phyloP scores from a whole-genome alignment of 73 alveolate genomes.

The Paramecium bursaria region DNA sequence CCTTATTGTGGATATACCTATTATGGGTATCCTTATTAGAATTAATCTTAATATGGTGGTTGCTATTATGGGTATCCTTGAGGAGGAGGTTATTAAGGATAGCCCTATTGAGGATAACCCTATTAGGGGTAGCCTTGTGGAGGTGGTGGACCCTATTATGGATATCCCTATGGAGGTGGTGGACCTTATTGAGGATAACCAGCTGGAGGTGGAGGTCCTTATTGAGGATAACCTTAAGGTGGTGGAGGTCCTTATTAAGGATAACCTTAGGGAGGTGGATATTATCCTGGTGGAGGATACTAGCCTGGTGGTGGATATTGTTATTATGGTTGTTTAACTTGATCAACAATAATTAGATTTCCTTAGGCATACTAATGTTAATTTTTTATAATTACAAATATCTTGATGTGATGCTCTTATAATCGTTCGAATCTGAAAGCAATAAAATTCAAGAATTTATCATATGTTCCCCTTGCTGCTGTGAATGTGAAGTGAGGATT shows the following conservation, averaged over 20 bases:
- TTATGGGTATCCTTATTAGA: too few species aligned
- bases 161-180: too few species aligned
- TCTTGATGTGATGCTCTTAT: background rate
- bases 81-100: too few species aligned
- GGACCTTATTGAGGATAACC: too few species aligned
- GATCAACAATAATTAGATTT: background rate
- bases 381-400: background rate
- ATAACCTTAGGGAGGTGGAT: slow-evolving; percentile 7
- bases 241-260: slow-evolving; percentile 22
- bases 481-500: slow-evolving; percentile 26
- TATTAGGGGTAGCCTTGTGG: too few species aligned
- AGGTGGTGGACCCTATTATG: too few species aligned
- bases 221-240: too few species aligned
- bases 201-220: too few species aligned
- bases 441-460: slow-evolving; percentile 23
- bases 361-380: slow-evolving; percentile 4
- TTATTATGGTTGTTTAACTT: background rate
- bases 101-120: too few species aligned
- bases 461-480: slow-evolving; percentile 45
- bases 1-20: too few species aligned
- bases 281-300: slow-evolving; percentile 23
- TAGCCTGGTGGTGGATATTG: slow-evolving; percentile 32
- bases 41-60: too few species aligned
- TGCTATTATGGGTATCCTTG: too few species aligned
- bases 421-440: slow-evolving; percentile 30